A percentile compares a stretch with the other conserved stretches of the same genome.
Conservation (phyloP, 768 basidiomycete genomes). For the Xerocomus brunneocitrinus region DNA sequence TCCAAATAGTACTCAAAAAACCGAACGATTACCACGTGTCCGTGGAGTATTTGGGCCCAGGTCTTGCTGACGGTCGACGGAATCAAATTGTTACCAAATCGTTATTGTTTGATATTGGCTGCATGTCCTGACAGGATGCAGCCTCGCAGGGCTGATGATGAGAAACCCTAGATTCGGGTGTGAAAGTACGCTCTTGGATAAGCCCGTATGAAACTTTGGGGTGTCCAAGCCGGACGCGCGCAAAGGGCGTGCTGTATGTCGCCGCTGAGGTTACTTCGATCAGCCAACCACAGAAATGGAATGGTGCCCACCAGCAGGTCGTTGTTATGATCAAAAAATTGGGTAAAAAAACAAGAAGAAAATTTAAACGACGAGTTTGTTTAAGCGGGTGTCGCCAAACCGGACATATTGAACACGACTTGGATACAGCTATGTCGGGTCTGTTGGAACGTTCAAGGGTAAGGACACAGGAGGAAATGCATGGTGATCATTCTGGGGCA, state of each 20-base stretch:
- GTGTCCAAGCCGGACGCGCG: constrained; percentile 17
- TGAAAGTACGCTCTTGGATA: constrained; percentile 12
- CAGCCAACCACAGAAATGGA: constrained; percentile 10
- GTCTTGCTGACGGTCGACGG: constrained; percentile 15
- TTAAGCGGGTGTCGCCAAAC: neutral
- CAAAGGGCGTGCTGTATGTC: constrained; percentile 29
- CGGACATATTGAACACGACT: constrained; percentile 1
- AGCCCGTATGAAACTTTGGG: constrained; percentile 14
- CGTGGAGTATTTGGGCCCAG: constrained; percentile 26
- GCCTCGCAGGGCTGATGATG: constrained; percentile 20
- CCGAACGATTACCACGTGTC: constrained; percentile 23
- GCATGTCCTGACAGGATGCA: constrained; percentile 13
- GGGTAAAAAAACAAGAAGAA: constrained; percentile 9
- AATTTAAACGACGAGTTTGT: neutral
- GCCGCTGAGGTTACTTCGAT: constrained; percentile 12
- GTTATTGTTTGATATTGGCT: constrained; percentile 8
- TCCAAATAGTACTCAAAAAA: constrained; percentile 7
- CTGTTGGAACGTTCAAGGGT: constrained; percentile 25
- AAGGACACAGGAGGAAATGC: constrained; percentile 7
- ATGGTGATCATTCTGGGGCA: constrained; percentile 19
- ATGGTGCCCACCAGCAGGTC: neutral
- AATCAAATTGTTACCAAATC: constrained; percentile 24
- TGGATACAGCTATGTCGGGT: constrained; percentile 1
- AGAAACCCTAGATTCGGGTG: constrained; percentile 18
- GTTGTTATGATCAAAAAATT: constrained; percentile 4